These are phyloP conservation scores for Punctularia strigosozonata DNA, from an alignment of 768 basidiomycete species.

Conservation along the genomic window DNA sequence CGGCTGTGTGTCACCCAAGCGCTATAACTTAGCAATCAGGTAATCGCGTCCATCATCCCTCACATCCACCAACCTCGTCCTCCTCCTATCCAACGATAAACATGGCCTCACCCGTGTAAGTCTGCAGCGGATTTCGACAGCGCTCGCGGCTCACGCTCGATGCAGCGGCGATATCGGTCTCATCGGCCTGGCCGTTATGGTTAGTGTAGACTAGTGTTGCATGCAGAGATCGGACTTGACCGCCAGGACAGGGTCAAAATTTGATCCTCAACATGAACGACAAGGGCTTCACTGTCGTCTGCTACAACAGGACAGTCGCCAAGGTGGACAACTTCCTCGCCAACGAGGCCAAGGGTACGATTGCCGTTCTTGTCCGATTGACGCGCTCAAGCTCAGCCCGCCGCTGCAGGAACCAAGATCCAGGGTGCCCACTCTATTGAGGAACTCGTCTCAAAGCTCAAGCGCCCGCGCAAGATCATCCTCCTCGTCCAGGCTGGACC, in stretches of 20 bases:
- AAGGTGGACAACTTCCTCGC: constrained; percentile 94
- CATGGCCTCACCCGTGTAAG: no score
- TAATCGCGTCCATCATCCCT: no score
- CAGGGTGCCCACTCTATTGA: constrained; percentile 90
- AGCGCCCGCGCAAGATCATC: constrained; percentile 92
- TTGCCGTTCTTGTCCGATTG: not conserved
- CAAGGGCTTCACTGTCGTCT: constrained; percentile 96
- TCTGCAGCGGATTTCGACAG: no score
- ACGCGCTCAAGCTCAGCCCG: not conserved
- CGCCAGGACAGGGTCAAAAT: constrained; percentile 70
- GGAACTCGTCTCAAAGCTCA: constrained; percentile 87
- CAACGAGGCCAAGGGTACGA: constrained; percentile 93
- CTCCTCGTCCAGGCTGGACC: constrained; percentile 96
- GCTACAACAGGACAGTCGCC: constrained; percentile 92
- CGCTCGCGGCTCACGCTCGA: no score
- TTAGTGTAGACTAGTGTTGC: constrained; percentile 23
- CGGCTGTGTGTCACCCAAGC: no score
- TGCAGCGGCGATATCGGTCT: constrained; percentile 92
- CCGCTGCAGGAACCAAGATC: constrained; percentile 75
- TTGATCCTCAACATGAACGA: constrained; percentile 99
- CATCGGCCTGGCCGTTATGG: constrained; percentile 99
- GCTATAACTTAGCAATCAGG: no score
- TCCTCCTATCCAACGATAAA: no score
- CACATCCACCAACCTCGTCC: no score
- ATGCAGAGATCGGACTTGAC: constrained; percentile 6